Percentiles rank a stretch among this genome's conserved stretches.
These are phyloP conservation scores for Pseudocohnilembus persalinus DNA, from an alignment of 169 alveolate genomes.

Conservation along the genomic window DNA sequence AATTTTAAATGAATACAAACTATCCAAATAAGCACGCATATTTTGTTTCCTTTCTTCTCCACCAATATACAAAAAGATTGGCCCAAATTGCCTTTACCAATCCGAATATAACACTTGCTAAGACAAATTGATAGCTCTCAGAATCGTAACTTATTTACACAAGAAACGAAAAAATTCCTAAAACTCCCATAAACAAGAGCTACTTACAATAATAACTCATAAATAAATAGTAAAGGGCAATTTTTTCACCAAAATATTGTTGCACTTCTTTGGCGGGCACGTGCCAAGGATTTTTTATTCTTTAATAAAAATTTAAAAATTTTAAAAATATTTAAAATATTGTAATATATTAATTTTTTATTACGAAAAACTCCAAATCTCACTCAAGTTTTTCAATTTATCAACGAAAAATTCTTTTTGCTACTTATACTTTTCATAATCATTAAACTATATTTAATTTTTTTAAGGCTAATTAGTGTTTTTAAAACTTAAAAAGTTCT, in stretches of 20 bases:
- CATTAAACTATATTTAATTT: background rate
- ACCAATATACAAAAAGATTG: background rate
- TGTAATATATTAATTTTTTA: too few relatives aligned
- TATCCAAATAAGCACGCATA: slow-evolving; percentile 19
- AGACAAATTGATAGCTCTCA: background rate
- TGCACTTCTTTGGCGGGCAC: slow-evolving; percentile 49
- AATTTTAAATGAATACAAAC: too few relatives aligned
- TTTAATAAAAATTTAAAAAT: too few relatives aligned
- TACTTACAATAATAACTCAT: slow-evolving; percentile 45
- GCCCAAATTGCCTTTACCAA: slow-evolving; percentile 9
- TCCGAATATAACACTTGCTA: slow-evolving; percentile 4
- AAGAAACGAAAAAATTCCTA: slow-evolving; percentile 5
- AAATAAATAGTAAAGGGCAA: slow-evolving; percentile 64
- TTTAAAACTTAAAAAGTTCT: too few relatives aligned
- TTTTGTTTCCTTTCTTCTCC: slow-evolving; percentile 22
- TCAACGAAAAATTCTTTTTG: background rate
- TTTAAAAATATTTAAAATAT: too few relatives aligned
- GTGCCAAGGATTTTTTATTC: slow-evolving; percentile 19
- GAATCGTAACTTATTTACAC: background rate
- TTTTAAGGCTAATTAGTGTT: too few relatives aligned
- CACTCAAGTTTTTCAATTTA: slow-evolving; percentile 23
- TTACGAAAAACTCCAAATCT: slow-evolving; percentile 5
- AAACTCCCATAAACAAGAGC: slow-evolving; percentile 44
- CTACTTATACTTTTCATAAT: background rate
- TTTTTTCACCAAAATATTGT: slow-evolving; percentile 69